Evolutionary conservation across 73 alveolate species (phyloP).

Genomic region (Halteria grandinella): DNA sequence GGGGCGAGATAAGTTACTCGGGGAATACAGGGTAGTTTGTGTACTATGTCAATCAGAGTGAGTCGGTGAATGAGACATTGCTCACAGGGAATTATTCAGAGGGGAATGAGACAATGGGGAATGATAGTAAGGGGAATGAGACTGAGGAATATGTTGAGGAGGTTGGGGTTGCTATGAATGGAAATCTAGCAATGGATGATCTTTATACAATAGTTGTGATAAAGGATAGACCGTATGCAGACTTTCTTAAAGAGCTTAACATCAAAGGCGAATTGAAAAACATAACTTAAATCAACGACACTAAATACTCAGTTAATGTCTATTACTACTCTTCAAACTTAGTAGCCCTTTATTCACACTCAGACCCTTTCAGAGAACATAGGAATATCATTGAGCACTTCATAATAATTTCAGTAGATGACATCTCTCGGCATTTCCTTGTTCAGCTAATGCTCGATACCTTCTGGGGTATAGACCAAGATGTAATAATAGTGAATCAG

Average conservation of each 20-base stretch:
- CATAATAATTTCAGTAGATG: slow-evolving; percentile 8
- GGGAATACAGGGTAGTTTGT: slow-evolving; percentile 4
- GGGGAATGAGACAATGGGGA: not conserved
- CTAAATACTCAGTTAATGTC: too few species aligned
- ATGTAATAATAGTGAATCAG: slow-evolving; percentile 11
- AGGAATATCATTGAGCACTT: slow-evolving; percentile 38
- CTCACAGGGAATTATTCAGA: not conserved
- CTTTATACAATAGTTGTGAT: slow-evolving; percentile 4
- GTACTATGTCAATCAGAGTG: not conserved
- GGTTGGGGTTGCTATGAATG: not conserved
- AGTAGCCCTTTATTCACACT: too few species aligned
- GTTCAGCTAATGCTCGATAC: slow-evolving; percentile 17
- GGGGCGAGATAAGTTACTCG: slow-evolving; percentile 1
- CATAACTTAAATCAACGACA: too few species aligned
- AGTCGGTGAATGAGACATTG: too few species aligned
- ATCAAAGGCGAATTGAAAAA: too few species aligned
- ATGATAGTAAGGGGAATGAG: not conserved
- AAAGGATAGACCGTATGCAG: slow-evolving; percentile 15
- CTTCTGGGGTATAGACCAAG: slow-evolving; percentile 33
- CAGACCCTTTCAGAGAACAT: not conserved
- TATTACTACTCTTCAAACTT: too few species aligned
- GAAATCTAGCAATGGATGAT: slow-evolving; percentile 19
- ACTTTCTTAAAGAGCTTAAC: not conserved
- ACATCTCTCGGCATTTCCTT: not conserved
- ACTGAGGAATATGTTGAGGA: not conserved